These are phyloP conservation scores for Ottelia alismoides DNA, from an alignment of 106 monocot species.

Conservation along the genomic window DNA sequence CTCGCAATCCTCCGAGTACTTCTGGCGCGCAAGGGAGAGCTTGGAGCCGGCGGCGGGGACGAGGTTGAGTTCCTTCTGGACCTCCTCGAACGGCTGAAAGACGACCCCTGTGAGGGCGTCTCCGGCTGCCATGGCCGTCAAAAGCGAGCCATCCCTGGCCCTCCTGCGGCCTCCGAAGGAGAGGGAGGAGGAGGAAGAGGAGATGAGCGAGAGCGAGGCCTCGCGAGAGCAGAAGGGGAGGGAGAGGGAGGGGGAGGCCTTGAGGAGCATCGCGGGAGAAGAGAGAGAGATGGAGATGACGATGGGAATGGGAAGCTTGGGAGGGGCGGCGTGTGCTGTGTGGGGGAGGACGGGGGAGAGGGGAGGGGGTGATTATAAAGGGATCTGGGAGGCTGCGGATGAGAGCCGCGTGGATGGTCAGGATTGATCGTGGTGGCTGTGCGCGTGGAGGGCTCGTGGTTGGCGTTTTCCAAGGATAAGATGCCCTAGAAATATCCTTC, in stretches of 20 bases:
- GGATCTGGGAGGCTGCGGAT: too few relatives aligned
- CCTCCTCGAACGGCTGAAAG: conserved; percentile 65
- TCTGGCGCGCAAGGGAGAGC: conserved; percentile 59
- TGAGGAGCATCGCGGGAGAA: conserved; percentile 10
- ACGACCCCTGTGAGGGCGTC: conserved; percentile 31
- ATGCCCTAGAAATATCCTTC: too few relatives aligned
- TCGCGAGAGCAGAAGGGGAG: background rate
- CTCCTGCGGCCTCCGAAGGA: background rate
- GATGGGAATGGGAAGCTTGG: background rate
- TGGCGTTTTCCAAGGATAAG: background rate
- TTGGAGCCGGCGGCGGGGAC: conserved; percentile 26
- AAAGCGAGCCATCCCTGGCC: background rate
- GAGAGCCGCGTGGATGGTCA: conserved; percentile 1
- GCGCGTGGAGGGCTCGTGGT: conserved; percentile 15
- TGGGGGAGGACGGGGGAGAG: background rate
- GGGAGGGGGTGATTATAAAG: background rate
- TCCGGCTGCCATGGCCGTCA: conserved; percentile 15
- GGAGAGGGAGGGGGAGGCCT: conserved; percentile 10
- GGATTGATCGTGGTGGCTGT: background rate
- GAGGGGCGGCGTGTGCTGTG: too few relatives aligned
- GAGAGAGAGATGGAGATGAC: background rate
- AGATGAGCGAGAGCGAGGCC: background rate
- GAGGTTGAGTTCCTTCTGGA: conserved; percentile 34
- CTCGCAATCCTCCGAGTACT: conserved; percentile 42
- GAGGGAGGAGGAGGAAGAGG: conserved; percentile 1